These are phyloP conservation scores for Monosporascus ibericus DNA, from an alignment of 2,329 filamentous ascomycete genomes.

Conservation along the genomic window DNA sequence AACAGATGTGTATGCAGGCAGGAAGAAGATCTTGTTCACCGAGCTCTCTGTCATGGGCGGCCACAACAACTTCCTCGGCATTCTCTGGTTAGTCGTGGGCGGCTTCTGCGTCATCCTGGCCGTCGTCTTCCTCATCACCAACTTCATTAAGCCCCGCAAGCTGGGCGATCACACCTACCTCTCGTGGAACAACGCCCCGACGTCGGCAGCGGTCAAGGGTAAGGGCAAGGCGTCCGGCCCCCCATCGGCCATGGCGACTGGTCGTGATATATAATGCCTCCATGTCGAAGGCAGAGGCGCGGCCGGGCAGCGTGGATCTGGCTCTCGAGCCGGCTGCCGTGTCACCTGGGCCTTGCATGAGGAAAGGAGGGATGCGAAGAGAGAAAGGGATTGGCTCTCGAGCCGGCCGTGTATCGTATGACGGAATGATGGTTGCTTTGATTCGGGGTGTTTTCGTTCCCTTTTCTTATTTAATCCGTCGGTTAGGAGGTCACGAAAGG, in stretches of 20 bases:
- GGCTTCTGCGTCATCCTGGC: conserved; percentile 89
- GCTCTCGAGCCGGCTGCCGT: not conserved
- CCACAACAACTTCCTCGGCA: conserved; percentile 91
- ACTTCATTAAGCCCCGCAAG: conserved; percentile 93
- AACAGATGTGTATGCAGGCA: conserved; percentile 72
- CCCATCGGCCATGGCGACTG: conserved; percentile 41
- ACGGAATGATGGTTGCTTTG: not conserved
- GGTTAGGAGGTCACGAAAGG: too few relatives aligned
- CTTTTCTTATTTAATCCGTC: not conserved
- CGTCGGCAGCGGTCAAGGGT: conserved; percentile 26
- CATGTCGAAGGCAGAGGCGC: not conserved
- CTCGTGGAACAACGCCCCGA: conserved; percentile 73
- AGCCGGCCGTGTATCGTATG: not conserved
- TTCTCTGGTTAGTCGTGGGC: conserved; percentile 90
- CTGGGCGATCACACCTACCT: conserved; percentile 96
- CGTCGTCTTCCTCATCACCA: conserved; percentile 79
- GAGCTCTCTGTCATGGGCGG: conserved; percentile 91
- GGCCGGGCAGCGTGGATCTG: too few relatives aligned
- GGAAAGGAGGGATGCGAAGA: not conserved
- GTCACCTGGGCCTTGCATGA: not conserved
- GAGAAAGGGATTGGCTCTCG: not conserved
- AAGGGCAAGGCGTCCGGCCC: conserved; percentile 36
- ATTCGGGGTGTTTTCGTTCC: not conserved
- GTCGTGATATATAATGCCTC: conserved; percentile 42
- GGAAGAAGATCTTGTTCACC: conserved; percentile 83